phyloP scores from a whole-genome alignment of 1,284 basidiomycete genomes.

The Moniliophthora roreri region DNA sequence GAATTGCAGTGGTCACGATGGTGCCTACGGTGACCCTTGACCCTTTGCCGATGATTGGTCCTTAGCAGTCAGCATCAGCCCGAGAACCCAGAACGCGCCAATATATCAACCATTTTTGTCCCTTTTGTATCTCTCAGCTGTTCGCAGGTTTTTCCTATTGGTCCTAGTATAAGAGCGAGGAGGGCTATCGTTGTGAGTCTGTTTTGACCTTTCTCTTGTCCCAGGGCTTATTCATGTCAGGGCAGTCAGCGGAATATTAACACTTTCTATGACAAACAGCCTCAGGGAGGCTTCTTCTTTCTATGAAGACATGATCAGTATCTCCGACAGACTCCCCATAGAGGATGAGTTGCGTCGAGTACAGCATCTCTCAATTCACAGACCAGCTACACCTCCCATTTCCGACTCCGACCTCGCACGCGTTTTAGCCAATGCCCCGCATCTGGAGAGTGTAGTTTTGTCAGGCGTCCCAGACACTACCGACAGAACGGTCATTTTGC shows the following conservation, averaged over 20 bases:
- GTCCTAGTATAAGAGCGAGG: neutral
- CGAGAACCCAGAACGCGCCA: too few species aligned
- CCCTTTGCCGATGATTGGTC: neutral
- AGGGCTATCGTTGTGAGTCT: too few species aligned
- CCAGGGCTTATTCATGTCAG: neutral
- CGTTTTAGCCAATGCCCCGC: slow-evolving; percentile 63
- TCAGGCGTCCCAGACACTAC: slow-evolving; percentile 66
- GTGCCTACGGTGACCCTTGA: too few species aligned
- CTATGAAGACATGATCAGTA: slow-evolving; percentile 53
- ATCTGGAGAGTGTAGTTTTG: slow-evolving; percentile 75
- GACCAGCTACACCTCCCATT: slow-evolving; percentile 35
- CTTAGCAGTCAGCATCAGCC: too few species aligned
- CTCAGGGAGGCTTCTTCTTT: slow-evolving; percentile 27
- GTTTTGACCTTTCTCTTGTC: too few species aligned
- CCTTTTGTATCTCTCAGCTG: neutral
- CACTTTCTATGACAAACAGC: slow-evolving; percentile 4
- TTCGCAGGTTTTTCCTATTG: slow-evolving; percentile 4
- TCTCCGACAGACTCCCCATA: slow-evolving; percentile 52
- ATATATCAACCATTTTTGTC: too few species aligned
- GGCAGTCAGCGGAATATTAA: too few species aligned
- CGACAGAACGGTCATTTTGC: slow-evolving; percentile 64
- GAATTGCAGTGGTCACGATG: too few species aligned
- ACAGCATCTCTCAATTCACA: slow-evolving; percentile 52
- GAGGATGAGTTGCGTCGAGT: slow-evolving; percentile 55
- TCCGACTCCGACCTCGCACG: slow-evolving; percentile 65